A percentile compares a stretch with the other conserved stretches of the same genome.
Conservation (phyloP, 1,284 basidiomycete genomes). For the Malassezia equina region DNA sequence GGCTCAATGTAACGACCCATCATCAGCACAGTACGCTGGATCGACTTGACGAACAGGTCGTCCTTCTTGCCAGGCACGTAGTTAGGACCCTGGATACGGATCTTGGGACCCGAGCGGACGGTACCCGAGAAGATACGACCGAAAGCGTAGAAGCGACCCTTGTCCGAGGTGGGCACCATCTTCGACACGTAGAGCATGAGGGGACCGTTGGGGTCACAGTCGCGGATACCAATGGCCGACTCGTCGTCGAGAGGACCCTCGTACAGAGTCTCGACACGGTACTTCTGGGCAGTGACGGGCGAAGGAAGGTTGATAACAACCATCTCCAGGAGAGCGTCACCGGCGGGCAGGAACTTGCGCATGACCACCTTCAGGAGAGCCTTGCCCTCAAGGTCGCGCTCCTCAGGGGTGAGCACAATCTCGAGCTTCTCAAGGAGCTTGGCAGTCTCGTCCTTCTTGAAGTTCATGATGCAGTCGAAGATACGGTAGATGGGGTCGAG, state of each 20-base stretch:
- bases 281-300: constrained; percentile 88
- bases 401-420: constrained; percentile 75
- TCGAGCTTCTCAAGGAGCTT: constrained; percentile 94
- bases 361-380: constrained; percentile 93
- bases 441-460: constrained; percentile 83
- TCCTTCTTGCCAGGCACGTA: constrained; percentile 98
- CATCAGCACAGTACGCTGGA: constrained; percentile 98
- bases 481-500: constrained; percentile 99
- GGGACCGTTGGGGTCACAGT: constrained; percentile 93
- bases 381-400: constrained; percentile 93
- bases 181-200: constrained; percentile 98
- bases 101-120: constrained; percentile 90
- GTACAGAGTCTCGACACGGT: constrained; percentile 99
- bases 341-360: constrained; percentile 99
- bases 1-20: constrained; percentile 99
- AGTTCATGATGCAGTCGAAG: constrained; percentile 99
- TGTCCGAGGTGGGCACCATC: constrained; percentile 99
- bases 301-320: constrained; percentile 93
- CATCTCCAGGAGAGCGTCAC: constrained; percentile 98
- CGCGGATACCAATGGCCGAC: constrained; percentile 94
- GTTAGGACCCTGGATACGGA: constrained; percentile 99
- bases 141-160: constrained; percentile 99
- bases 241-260: constrained; percentile 99
- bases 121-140: constrained; percentile 99
- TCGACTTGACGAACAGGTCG: constrained; percentile 93